Base-by-base conservation (phyloP, 108 stramenopile species). In the Fragilariopsis cylindrus region DNA sequence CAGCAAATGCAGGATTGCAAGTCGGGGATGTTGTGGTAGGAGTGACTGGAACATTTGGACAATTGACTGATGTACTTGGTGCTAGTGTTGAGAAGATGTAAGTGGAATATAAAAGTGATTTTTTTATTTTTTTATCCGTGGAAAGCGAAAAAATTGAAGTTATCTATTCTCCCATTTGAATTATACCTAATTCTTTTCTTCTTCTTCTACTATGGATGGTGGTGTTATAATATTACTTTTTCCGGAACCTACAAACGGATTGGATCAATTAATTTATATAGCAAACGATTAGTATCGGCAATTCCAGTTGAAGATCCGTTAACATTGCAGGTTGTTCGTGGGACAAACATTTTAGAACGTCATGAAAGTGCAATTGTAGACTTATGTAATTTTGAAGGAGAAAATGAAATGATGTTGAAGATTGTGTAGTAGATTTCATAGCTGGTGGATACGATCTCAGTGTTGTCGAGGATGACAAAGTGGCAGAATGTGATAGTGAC, bases 1-100 rank as follows among this genome's bases (percentile, higher is more conserved):
- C 92, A 0, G 73, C 74, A 13, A 60, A 83, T 45, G 85, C 80
- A 47, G 92, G 92, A 21, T 43, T 93, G 3, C 42, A 79, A 82
- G 88, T 86, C 15, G 92, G 92, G 6, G 92, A 93, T 77, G 92
- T 93, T 15, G 70, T 93, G 57, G 81, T 91, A 4, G 87, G 74
- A 19, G 75, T 89, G 7, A 87, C 85, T 16, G 92, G 88, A 8
- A 65, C 79, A 5, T 87, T 87, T 71, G 87, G 82, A 45, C 82
- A 87, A 45, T 40, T 86, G 57, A 74, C 45, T 18, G 47, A 75
- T 56, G 80, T 88, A 13, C 30, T 71, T 9, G 82, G 84, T 19
- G 39, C 74, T 5, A 84, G 85, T 11, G 75, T 87, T 18, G 86
- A 87, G 1, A 83, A 78, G 70, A 77, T 87, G 82, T 86, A 64